Base-by-base conservation (phyloP, 805 yeast species). In the Candida boleticola region DNA sequence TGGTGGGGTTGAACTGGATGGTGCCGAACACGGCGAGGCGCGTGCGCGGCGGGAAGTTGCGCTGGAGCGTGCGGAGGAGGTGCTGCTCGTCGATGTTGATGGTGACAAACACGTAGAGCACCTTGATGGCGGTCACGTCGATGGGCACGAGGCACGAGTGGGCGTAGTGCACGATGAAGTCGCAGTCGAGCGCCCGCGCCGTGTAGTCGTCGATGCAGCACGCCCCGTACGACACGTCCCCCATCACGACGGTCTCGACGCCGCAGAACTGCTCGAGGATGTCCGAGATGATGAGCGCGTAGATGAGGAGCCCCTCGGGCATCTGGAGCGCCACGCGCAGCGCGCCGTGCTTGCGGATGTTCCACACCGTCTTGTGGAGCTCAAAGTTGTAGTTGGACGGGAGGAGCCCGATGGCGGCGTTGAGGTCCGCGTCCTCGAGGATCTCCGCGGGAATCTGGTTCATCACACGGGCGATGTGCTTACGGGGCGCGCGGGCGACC, bases 211-310 rank as follows among this genome's bases (percentile, higher is more conserved):
- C 99, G 36, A 93, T 89, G 65, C 99, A 93, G 60, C 99, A 93
- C 0, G 99, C 99, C 33, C 99, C 99, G 57, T 93, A 93, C 0
- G 97, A 88, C 0, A 93, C 99, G 61, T 93, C 99, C 2, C 99
- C 99, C 99, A 93, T 93, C 2, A 92, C 93, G 1, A 93, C 71
- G 0, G 90, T 86, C 56, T 90, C 96, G 40, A 85, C 89, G 2
- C 68, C 64, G 60, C 97, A 90, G 53, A 93, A 92, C 61, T 90
- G 96, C 56, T 89, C 96, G 27, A 93, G 60, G 19, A 93, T 92
- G 63, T 93, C 99, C 3, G 96, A 77, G n/a, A 93, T 79, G 29
- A 93, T 77, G 46, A 95, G 73, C 0, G 97, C 83, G 58, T 90
- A 93, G 1, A 93, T 86, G 38, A 93, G 68, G 23, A 93, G 65